Evolutionary conservation across 306 rosid species (phyloP), one percentile per base, ranked within the genome.

Genomic region (Fragaria ananassa): DNA sequence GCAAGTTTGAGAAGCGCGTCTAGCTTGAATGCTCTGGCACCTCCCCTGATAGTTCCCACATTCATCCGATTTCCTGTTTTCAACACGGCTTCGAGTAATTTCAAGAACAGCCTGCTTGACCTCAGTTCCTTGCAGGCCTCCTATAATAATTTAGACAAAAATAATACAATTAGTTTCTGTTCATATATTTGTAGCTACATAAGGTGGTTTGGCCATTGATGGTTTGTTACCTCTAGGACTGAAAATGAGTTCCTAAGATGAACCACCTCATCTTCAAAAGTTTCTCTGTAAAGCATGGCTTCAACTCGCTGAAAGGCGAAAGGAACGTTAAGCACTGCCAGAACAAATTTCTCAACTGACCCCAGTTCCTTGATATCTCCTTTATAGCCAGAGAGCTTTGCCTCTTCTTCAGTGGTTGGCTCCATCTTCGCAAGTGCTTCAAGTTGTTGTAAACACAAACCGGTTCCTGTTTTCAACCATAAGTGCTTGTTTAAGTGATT

Each of bases 51-150:
- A 2, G 99, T 96, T 62, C 99, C 99, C 0, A 96, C 97, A 51
- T 96, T 96, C 99, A 96, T 92, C 10, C 99, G 83, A 76, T 96
- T 96, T 4, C 99, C 99, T 10, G 99, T 96, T 85, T 96, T 96
- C 0, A 96, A 87, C 21, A 96, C 99, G 7, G 99, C 88, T 85
- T 96, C 99, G 0, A 96, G 93, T 58, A 96, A 46, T 66, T 96
- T 96, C 81, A 88, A 75, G 91, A 96, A 96, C 19, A 96, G 89
- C 80, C 99, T 90, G 88, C 98, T 96, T 75, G 99, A 96, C 65
- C 90, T 81, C 68, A 92, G 89, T 58, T 96, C 99, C 87, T 91
- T 92, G 93, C 99, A 96, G 2, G 99, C 99, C 23, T 96, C 98
- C 99, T 96, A 42, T 35, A 14, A 46, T 17, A 65, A 76, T 21